Conservation (phyloP, 768 basidiomycete species). For the Pleurotus pulmonarius region DNA sequence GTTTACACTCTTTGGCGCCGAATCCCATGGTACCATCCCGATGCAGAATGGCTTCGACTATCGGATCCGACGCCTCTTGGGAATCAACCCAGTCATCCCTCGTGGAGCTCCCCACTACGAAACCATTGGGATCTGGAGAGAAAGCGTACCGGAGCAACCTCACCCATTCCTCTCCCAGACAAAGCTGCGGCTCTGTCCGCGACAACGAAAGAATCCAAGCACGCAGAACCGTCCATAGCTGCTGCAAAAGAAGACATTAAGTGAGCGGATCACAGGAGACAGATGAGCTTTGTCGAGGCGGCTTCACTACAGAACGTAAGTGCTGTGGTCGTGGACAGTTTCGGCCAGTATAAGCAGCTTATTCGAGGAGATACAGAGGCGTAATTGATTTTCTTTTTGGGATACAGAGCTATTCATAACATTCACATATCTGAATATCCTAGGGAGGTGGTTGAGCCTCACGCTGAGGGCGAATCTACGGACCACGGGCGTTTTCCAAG, state of each 20-base stretch:
- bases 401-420: too few relatives aligned
- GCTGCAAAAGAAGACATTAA: constrained; percentile 40
- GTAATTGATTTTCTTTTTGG: too few relatives aligned
- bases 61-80: constrained; percentile 24
- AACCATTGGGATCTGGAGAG: constrained; percentile 47
- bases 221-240: constrained; percentile 34
- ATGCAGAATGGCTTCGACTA: neutral
- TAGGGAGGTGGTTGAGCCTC: neutral
- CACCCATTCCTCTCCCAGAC: constrained; percentile 73
- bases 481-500: neutral
- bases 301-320: constrained; percentile 42
- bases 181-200: constrained; percentile 59
- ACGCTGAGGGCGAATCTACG: neutral
- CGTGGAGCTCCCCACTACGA: constrained; percentile 45
- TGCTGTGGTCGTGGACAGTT: too few relatives aligned
- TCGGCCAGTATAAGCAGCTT: too few relatives aligned
- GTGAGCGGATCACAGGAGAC: constrained; percentile 45
- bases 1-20: too few relatives aligned
- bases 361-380: too few relatives aligned
- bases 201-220: constrained; percentile 45
- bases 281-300: constrained; percentile 52
- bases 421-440: too few relatives aligned
- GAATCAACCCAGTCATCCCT: constrained; percentile 37
- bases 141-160: constrained; percentile 39
- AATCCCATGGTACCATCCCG: too few relatives aligned